These are phyloP conservation scores for Colletotrichum euphorbiae DNA, from an alignment of 2,329 filamentous ascomycete genomes.

Conservation along the genomic window DNA sequence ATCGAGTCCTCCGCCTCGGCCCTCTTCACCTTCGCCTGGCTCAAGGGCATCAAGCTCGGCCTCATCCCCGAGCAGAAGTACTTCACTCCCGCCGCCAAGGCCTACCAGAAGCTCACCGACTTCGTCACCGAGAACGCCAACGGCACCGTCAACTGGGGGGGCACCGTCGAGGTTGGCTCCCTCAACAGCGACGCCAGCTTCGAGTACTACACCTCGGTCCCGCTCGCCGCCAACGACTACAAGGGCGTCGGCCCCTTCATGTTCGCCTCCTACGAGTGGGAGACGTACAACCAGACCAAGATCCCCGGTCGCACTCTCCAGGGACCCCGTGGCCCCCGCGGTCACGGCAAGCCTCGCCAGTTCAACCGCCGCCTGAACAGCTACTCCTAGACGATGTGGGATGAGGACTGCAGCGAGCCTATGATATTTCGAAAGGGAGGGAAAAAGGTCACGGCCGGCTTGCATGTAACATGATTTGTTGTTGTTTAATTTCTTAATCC, in stretches of 20 bases:
- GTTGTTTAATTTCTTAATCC: conserved; percentile 29
- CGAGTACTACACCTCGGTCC: conserved; percentile 45
- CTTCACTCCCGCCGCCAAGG: conserved; percentile 48
- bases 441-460: conserved; percentile 8
- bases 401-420: neutral
- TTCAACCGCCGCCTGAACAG: conserved; percentile 32
- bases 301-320: neutral
- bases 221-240: conserved; percentile 40
- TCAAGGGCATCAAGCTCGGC: conserved; percentile 45
- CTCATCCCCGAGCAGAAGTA: conserved; percentile 54
- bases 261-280: conserved; percentile 42
- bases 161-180: conserved; percentile 65
- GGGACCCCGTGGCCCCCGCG: neutral
- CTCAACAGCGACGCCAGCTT: conserved; percentile 63
- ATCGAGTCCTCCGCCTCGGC: conserved; percentile 69
- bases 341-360: conserved; percentile 9
- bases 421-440: neutral
- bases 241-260: conserved; percentile 42
- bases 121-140: conserved; percentile 61
- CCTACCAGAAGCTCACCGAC: conserved; percentile 53
- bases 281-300: conserved; percentile 39
- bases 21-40: conserved; percentile 66
- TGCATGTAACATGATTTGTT: conserved; percentile 33
- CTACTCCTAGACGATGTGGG: conserved; percentile 11
- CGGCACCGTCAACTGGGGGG: conserved; percentile 62